These are phyloP conservation scores for Aphanomyces cochlioides DNA, from an alignment of 352 stramenopile genomes.

Conservation along the genomic window DNA sequence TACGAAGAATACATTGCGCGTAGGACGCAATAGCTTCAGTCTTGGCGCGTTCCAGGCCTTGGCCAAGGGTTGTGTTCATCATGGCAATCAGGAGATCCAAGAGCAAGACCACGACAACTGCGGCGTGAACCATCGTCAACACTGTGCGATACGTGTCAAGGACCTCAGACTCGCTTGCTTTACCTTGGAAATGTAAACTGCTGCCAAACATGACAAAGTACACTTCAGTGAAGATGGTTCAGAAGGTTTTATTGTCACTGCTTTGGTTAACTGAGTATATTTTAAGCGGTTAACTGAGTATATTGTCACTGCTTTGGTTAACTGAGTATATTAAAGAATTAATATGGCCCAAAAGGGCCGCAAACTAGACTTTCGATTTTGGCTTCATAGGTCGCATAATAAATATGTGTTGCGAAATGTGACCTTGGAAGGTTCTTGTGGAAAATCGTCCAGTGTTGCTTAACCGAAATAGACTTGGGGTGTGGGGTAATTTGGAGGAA, in stretches of 20 bases:
- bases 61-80: slow-evolving; percentile 21
- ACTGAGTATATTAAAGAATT: too few relatives aligned
- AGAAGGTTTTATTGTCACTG: background rate
- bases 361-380: too few relatives aligned
- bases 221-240: background rate
- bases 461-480: too few relatives aligned
- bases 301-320: too few relatives aligned
- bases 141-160: background rate
- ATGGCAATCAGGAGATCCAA: slow-evolving; percentile 18
- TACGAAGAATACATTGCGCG: slow-evolving; percentile 8
- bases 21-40: background rate
- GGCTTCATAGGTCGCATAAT: too few relatives aligned
- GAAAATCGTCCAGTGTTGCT: too few relatives aligned
- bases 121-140: background rate
- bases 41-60: slow-evolving; percentile 7
- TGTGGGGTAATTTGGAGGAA: too few relatives aligned
- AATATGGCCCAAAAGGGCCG: too few relatives aligned
- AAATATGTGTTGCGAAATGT: too few relatives aligned
- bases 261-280: too few relatives aligned
- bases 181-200: background rate
- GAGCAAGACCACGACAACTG: slow-evolving; percentile 21
- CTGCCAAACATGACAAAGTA: slow-evolving; percentile 23
- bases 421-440: too few relatives aligned
- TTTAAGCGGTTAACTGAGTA: too few relatives aligned
- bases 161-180: background rate